Evolutionary conservation across 148 eudicot species (phyloP).

Genomic region (Linanthus parryae): DNA sequence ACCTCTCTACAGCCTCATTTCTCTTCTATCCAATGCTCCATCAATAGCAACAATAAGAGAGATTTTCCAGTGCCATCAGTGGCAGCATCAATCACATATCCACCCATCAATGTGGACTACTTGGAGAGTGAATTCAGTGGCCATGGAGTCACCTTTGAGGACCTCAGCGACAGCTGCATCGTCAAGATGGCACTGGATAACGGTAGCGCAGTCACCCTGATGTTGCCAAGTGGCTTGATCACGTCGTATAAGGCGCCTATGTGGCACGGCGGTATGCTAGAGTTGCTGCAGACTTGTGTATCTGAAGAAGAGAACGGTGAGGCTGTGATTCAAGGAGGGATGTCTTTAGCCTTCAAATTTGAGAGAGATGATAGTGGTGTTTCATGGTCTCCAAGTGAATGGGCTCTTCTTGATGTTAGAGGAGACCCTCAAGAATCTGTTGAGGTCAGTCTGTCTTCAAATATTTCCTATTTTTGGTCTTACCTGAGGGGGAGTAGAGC

Average conservation of each 20-base stretch:
- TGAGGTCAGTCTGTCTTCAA: conserved; percentile 36
- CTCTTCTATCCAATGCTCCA: conserved; percentile 11
- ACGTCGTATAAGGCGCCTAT: conserved; percentile 78
- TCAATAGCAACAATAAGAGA: conserved; percentile 20
- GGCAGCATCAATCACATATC: conserved; percentile 25
- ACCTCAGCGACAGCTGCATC: conserved; percentile 46
- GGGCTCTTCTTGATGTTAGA: conserved; percentile 49
- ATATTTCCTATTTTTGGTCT: background rate
- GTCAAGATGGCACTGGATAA: conserved; percentile 57
- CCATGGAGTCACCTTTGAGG: conserved; percentile 55
- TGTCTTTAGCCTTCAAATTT: conserved; percentile 45
- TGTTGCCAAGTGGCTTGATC: conserved; percentile 78
- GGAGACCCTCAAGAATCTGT: conserved; percentile 50
- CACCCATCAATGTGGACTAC: conserved; percentile 39
- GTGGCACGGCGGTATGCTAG: conserved; percentile 81
- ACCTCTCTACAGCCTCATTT: conserved; percentile 8
- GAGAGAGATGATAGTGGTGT: conserved; percentile 25
- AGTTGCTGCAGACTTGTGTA: conserved; percentile 68
- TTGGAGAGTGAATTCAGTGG: conserved; percentile 54
- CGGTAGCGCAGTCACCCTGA: conserved; percentile 57
- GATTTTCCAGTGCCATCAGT: conserved; percentile 23
- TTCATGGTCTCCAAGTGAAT: conserved; percentile 56
- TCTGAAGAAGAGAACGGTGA: conserved; percentile 26
- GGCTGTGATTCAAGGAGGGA: conserved; percentile 60
- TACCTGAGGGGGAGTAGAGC: background rate